A percentile compares a stretch with the other conserved stretches of the same genome.
These are phyloP conservation scores for Phaeosphaeria sp. DNA, from an alignment of 2,329 filamentous ascomycete genomes.

Conservation along the genomic window DNA sequence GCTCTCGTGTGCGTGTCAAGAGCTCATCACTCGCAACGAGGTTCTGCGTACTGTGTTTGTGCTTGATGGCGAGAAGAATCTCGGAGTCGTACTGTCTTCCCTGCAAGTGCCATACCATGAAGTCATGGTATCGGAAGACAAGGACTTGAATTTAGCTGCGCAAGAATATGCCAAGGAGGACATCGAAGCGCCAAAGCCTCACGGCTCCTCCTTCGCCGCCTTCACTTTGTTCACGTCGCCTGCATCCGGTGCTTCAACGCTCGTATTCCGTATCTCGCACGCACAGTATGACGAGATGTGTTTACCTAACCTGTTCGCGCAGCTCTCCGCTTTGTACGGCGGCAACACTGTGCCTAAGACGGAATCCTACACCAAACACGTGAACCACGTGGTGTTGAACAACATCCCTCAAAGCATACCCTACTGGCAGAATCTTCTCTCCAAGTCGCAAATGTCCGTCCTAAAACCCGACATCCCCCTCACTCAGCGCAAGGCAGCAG, in stretches of 20 bases:
- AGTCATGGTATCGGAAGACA: slow-evolving; percentile 50
- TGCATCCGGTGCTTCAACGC: slow-evolving; percentile 57
- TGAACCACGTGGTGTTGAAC: slow-evolving; percentile 48
- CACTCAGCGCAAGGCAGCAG: slow-evolving; percentile 32
- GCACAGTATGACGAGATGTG: slow-evolving; percentile 75
- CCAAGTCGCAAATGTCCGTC: slow-evolving; percentile 58
- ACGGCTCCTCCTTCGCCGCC: slow-evolving; percentile 57
- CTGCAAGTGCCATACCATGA: slow-evolving; percentile 58
- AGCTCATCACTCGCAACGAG: slow-evolving; percentile 66
- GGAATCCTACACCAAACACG: slow-evolving; percentile 56
- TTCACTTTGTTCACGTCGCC: slow-evolving; percentile 63
- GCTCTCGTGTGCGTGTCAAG: slow-evolving; percentile 58
- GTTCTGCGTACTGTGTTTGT: slow-evolving; percentile 72
- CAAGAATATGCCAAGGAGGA: slow-evolving; percentile 63
- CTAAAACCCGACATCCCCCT: slow-evolving; percentile 43
- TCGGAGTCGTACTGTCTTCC: slow-evolving; percentile 65
- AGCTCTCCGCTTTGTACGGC: slow-evolving; percentile 63
- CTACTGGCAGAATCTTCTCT: slow-evolving; percentile 68
- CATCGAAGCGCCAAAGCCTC: slow-evolving; percentile 61
- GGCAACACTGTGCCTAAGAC: slow-evolving; percentile 35
- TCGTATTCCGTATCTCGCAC: slow-evolving; percentile 70
- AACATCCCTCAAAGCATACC: slow-evolving; percentile 57
- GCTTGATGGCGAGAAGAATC: slow-evolving; percentile 54
- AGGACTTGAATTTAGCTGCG: slow-evolving; percentile 59
- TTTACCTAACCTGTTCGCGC: slow-evolving; percentile 65